Conservation (phyloP, 176 grass and related monocot genomes). For the Oryza nivara region DNA sequence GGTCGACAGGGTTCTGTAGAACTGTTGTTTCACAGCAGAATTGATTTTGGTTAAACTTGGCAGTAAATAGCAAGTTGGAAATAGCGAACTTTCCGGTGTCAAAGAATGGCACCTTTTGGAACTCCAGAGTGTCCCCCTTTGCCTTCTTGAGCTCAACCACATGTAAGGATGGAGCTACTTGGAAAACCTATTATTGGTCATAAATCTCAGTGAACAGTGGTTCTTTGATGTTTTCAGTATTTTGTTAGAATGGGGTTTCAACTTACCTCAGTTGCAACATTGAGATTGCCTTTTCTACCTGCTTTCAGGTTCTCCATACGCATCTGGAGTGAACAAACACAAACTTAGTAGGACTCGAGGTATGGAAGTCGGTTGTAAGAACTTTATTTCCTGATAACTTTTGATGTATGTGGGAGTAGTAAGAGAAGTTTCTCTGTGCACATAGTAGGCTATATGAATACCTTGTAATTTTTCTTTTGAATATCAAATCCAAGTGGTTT, state of each 20-base stretch:
- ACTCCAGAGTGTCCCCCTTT: conserved; percentile 95
- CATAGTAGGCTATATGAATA: conserved; percentile 31
- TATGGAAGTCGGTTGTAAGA: not conserved
- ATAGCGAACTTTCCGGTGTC: not conserved
- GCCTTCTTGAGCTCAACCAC: conserved; percentile 93
- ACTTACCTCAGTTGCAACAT: conserved; percentile 90
- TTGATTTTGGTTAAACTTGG: not conserved
- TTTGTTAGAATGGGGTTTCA: conserved; percentile 26
- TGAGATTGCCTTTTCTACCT: conserved; percentile 98
- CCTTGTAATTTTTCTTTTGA: conserved; percentile 99
- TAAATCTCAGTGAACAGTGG: not conserved
- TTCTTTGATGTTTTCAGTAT: conserved; percentile 14
- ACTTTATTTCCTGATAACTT: not conserved
- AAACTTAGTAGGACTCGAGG: not conserved
- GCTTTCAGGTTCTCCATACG: conserved; percentile 88
- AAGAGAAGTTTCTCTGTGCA: conserved; percentile 6
- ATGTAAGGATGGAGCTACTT: conserved; percentile 93
- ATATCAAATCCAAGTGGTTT: conserved; percentile 97
- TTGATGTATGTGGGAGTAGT: not conserved
- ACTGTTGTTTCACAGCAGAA: conserved; percentile 57
- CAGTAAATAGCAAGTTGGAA: not conserved
- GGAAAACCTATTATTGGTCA: conserved; percentile 72
- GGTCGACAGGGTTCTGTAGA: conserved; percentile 81
- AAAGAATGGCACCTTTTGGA: conserved; percentile 75
- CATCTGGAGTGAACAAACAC: conserved; percentile 66